phyloP scores from a whole-genome alignment of 2,329 filamentous ascomycete genomes.

The Colletotrichum navitas region DNA sequence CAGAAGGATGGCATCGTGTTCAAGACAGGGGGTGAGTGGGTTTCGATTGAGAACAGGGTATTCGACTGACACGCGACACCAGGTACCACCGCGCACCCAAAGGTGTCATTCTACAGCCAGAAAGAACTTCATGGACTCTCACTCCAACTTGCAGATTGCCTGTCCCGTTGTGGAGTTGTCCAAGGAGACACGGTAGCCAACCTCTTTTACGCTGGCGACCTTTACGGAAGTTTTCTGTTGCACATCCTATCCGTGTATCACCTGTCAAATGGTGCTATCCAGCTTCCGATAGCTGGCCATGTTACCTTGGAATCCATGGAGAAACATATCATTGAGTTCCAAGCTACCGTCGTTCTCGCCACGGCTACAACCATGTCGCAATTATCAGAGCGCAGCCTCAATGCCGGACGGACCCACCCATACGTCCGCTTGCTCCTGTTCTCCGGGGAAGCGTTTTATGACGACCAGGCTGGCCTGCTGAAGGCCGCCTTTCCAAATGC shows the following conservation, averaged over 20 bases:
- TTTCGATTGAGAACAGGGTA: too few relatives aligned
- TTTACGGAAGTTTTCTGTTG: constrained; percentile 37
- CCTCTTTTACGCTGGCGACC: constrained; percentile 36
- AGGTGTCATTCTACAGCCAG: constrained; percentile 34
- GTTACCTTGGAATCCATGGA: constrained; percentile 34
- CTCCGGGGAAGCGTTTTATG: constrained; percentile 37
- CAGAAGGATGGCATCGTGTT: constrained; percentile 35
- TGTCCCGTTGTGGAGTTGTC: constrained; percentile 23
- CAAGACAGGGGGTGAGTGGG: constrained; percentile 28
- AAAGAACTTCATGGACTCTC: constrained; percentile 30
- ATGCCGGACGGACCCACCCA: constrained; percentile 5
- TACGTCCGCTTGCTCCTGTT: constrained; percentile 33
- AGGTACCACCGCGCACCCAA: constrained; percentile 37
- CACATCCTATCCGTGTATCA: constrained; percentile 37
- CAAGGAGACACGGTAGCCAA: constrained; percentile 34
- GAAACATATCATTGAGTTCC: constrained; percentile 30
- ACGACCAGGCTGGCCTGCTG: constrained; percentile 26
- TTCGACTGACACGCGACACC: not conserved
- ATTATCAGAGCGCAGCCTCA: constrained; percentile 23
- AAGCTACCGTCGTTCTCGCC: constrained; percentile 26
- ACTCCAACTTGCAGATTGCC: constrained; percentile 25
- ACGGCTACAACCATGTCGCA: constrained; percentile 36
- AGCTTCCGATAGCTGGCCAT: constrained; percentile 31
- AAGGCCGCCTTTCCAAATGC: constrained; percentile 34
- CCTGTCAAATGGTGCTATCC: constrained; percentile 24